Evolutionary conservation across 306 rosid genomes (phyloP).

Genomic region (Quercus aquifolioides): DNA sequence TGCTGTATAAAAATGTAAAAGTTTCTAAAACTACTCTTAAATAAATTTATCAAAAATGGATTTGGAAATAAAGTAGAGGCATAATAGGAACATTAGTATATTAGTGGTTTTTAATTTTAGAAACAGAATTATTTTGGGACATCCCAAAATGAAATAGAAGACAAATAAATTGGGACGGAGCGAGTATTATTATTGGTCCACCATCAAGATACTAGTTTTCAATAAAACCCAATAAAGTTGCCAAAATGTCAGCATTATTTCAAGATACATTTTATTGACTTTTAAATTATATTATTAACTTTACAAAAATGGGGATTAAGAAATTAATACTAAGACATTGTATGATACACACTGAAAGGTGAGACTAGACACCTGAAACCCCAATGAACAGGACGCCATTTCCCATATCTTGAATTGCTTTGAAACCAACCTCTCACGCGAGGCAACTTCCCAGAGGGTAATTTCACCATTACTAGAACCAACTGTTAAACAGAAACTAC

Average conservation of each 20-base stretch:
- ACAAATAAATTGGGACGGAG: no score
- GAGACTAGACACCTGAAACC: slow-evolving; percentile 61
- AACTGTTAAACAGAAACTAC: slow-evolving; percentile 44
- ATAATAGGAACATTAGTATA: no score
- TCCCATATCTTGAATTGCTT: slow-evolving; percentile 86
- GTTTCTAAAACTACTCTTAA: no score
- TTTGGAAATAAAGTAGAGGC: no score
- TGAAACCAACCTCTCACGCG: slow-evolving; percentile 64
- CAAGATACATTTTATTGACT: slow-evolving; percentile 1
- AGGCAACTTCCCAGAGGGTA: slow-evolving; percentile 72
- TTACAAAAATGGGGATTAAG: neutral
- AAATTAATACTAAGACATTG: slow-evolving; percentile 15
- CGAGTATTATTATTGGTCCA: neutral
- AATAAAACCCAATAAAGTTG: neutral
- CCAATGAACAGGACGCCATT: slow-evolving; percentile 39
- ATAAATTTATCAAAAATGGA: no score
- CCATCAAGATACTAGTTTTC: neutral
- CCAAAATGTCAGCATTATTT: slow-evolving; percentile 6
- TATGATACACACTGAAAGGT: slow-evolving; percentile 6
- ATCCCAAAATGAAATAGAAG: no score
- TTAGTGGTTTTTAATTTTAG: no score
- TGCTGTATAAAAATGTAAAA: no score
- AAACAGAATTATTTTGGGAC: no score
- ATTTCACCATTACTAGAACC: slow-evolving; percentile 78
- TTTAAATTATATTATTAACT: neutral